These are phyloP conservation scores for Lentinus tigrinus DNA, from an alignment of 768 basidiomycete species.

Conservation along the genomic window DNA sequence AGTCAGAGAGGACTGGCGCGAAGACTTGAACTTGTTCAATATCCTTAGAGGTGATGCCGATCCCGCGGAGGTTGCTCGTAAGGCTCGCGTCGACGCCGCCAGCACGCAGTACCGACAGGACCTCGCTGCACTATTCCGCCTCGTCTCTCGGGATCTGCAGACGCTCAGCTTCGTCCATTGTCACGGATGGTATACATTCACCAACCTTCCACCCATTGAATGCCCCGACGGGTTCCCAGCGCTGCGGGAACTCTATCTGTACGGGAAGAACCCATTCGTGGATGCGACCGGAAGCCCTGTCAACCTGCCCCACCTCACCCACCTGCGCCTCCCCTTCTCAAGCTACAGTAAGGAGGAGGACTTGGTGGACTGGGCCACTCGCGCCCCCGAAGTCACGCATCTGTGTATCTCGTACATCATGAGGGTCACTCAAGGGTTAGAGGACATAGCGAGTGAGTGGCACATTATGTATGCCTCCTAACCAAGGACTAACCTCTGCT, in stretches of 20 bases:
- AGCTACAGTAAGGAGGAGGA: not conserved
- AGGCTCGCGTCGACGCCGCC: not conserved
- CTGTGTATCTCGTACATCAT: not conserved
- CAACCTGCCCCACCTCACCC: no score
- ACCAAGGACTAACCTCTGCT: no score
- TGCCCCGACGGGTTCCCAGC: not conserved
- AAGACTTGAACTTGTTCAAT: not conserved
- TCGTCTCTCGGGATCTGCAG: not conserved
- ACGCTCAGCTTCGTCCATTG: not conserved
- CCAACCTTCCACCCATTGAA: not conserved
- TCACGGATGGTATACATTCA: not conserved
- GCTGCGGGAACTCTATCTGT: not conserved
- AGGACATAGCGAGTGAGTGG: not conserved
- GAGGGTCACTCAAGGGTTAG: not conserved
- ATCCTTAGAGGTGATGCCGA: no score
- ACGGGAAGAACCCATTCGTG: not conserved
- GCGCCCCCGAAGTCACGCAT: not conserved
- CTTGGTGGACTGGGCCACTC: not conserved
- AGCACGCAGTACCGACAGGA: not conserved
- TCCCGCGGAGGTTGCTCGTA: not conserved
- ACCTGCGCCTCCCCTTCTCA: no score
- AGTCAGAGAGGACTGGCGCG: not conserved
- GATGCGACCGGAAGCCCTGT: not conserved
- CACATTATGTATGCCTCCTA: not conserved
- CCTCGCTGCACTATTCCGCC: not conserved